Evolutionary conservation across 2,329 filamentous ascomycete genomes (phyloP).

Genomic region (Pseudogymnoascus sp.): DNA sequence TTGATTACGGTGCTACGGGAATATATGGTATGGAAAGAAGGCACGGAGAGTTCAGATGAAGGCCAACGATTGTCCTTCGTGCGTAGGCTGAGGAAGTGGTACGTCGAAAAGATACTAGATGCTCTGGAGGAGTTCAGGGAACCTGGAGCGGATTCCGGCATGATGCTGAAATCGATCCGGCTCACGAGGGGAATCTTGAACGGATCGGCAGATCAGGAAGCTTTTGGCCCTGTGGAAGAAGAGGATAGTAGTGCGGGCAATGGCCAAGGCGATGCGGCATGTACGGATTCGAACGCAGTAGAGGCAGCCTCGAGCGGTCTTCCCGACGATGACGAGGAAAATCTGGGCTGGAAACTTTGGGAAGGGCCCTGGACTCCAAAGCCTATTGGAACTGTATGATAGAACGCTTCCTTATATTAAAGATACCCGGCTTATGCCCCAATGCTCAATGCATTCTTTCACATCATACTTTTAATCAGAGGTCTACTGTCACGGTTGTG

Average conservation of each 20-base stretch:
- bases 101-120: conserved; percentile 14
- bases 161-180: conserved; percentile 20
- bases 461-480: not conserved
- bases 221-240: not conserved
- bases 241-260: not conserved
- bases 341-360: conserved; percentile 40
- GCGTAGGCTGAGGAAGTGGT: not conserved
- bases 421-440: conserved; percentile 9
- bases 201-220: not conserved
- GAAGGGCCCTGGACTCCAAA: conserved; percentile 47
- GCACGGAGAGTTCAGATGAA: not conserved
- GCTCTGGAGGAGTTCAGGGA: conserved; percentile 19
- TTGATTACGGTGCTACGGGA: conserved; percentile 14
- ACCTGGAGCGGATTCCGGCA: conserved; percentile 12
- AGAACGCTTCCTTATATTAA: conserved; percentile 12
- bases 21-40: conserved; percentile 10
- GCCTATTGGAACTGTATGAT: conserved; percentile 47
- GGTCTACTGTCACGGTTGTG: not conserved
- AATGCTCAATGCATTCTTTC: not conserved
- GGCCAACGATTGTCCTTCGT: not conserved
- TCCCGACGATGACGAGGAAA: conserved; percentile 9
- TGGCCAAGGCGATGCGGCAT: not conserved
- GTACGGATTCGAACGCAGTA: not conserved
- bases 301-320: conserved; percentile 1
- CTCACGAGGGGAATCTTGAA: conserved; percentile 20